Conservation (phyloP, 257 asterid species). For the Solanum lycopersicoides region DNA sequence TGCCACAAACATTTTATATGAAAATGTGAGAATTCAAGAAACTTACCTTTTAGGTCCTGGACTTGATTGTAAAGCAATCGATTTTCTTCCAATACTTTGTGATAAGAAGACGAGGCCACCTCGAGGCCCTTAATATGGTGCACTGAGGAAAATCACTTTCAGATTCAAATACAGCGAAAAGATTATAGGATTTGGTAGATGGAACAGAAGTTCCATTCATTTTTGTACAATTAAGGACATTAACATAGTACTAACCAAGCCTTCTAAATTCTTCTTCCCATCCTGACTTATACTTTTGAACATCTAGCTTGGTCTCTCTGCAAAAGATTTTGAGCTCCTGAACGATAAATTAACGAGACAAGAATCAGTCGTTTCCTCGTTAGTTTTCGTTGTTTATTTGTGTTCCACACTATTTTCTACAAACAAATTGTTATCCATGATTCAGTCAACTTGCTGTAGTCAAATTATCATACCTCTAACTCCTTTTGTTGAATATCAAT, state of each 20-base stretch:
- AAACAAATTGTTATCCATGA: not conserved
- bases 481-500: constrained; percentile 57
- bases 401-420: not conserved
- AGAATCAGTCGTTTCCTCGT: not conserved
- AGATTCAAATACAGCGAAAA: not conserved
- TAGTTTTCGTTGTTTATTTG: not conserved
- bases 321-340: constrained; percentile 65
- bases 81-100: constrained; percentile 77
- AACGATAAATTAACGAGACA: not conserved
- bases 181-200: not conserved
- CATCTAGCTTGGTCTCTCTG: constrained; percentile 45
- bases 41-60: constrained; percentile 80
- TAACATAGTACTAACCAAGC: constrained; percentile 42
- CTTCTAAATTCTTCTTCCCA: constrained; percentile 53
- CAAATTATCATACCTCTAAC: constrained; percentile 38
- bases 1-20: not conserved
- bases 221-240: not conserved
- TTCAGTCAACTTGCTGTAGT: not conserved
- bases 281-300: constrained; percentile 39
- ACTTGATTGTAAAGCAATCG: constrained; percentile 84
- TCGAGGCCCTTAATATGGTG: constrained; percentile 64
- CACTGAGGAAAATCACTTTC: constrained; percentile 24
- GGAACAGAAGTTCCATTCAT: not conserved
- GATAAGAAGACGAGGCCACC: constrained; percentile 64
- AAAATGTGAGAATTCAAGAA: not conserved